phyloP scores from a whole-genome alignment of 2,329 filamentous ascomycete species.

The Venturia carpophila region DNA sequence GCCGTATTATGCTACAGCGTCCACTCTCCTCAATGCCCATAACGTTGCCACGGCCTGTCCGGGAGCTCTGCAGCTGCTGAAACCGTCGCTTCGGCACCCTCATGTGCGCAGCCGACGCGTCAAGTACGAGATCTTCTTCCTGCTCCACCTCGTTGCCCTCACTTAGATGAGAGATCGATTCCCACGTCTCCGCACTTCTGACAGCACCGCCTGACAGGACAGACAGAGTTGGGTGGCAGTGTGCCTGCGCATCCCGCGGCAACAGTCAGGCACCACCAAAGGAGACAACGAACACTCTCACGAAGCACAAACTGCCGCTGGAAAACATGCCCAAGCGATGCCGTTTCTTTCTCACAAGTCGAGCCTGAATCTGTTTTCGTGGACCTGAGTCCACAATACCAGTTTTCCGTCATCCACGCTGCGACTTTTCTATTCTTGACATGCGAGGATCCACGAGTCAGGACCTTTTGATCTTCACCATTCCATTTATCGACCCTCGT shows the following conservation, averaged over 20 bases:
- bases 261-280: not conserved
- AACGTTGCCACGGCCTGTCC: not conserved
- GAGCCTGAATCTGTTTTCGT: not conserved
- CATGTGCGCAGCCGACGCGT: not conserved
- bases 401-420: not conserved
- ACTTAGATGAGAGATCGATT: not conserved
- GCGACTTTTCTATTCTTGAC: not conserved
- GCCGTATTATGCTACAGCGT: not conserved
- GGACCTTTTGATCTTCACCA: not conserved
- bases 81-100: not conserved
- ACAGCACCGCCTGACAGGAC: not conserved
- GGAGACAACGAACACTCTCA: not conserved
- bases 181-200: not conserved
- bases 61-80: not conserved
- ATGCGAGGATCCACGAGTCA: not conserved
- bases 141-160: not conserved
- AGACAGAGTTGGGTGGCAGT: not conserved
- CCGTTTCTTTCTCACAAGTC: not conserved
- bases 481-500: not conserved
- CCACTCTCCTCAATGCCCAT: not conserved
- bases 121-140: not conserved
- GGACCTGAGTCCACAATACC: not conserved
- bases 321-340: too few relatives aligned
- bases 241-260: not conserved
- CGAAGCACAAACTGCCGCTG: too few relatives aligned